A percentile compares a stretch with the other conserved stretches of the same genome.
Conservation (phyloP, 1,139 yeast genomes). For the Wickerhamiella pararugosa region DNA sequence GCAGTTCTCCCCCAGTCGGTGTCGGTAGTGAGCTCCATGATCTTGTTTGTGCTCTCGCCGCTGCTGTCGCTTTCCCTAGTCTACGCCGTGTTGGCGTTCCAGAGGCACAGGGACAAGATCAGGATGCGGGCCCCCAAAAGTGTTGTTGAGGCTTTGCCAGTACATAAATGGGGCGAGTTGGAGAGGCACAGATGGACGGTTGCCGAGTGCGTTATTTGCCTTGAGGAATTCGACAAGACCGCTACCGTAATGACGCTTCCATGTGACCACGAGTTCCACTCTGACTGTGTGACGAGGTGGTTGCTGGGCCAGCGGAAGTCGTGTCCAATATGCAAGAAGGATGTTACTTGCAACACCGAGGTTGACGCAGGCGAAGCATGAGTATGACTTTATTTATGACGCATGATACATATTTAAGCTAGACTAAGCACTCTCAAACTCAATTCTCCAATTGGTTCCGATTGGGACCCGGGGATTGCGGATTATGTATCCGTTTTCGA, state of each 20-base stretch:
- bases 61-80: slow-evolving; percentile 28
- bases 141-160: slow-evolving; percentile 26
- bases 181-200: slow-evolving; percentile 12
- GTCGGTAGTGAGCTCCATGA: slow-evolving; percentile 24
- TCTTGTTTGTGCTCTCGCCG: slow-evolving; percentile 29
- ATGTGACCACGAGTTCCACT: slow-evolving; percentile 32
- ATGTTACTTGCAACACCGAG: background rate
- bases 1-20: slow-evolving; percentile 21
- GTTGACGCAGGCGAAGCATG: too few species aligned
- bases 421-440: background rate
- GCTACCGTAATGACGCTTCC: slow-evolving; percentile 28
- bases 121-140: slow-evolving; percentile 27
- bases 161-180: slow-evolving; percentile 21
- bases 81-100: slow-evolving; percentile 25
- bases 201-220: slow-evolving; percentile 30
- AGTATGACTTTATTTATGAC: too few species aligned
- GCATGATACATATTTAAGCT: too few species aligned
- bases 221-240: slow-evolving; percentile 26
- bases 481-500: slow-evolving; percentile 22
- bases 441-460: slow-evolving; percentile 36
- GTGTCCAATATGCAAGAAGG: slow-evolving; percentile 3
- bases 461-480: slow-evolving; percentile 41
- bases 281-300: slow-evolving; percentile 29
- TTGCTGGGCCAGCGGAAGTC: slow-evolving; percentile 9
- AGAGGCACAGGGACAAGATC: slow-evolving; percentile 24